These are phyloP conservation scores for Apiotrichum sp. DNA, from an alignment of 1,284 basidiomycete species.

Conservation along the genomic window DNA sequence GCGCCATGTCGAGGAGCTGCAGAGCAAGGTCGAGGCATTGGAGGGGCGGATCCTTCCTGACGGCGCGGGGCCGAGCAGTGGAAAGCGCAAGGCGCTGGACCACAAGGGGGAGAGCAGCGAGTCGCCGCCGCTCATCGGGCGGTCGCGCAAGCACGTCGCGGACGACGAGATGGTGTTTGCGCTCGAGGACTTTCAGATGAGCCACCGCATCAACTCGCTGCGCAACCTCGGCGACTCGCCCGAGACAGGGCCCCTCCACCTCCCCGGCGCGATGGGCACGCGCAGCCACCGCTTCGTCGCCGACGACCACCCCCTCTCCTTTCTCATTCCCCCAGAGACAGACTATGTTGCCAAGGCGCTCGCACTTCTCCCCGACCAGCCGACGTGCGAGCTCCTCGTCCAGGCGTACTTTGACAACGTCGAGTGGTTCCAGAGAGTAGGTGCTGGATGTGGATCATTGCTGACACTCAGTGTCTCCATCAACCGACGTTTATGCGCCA, in stretches of 20 bases:
- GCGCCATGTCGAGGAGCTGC: slow-evolving; percentile 2
- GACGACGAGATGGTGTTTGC: slow-evolving; percentile 22
- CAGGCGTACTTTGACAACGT: slow-evolving; percentile 18
- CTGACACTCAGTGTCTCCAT: slow-evolving; percentile 14
- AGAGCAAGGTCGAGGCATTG: slow-evolving; percentile 6
- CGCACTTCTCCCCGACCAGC: slow-evolving; percentile 10
- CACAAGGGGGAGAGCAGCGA: neutral
- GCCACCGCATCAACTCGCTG: slow-evolving; percentile 18
- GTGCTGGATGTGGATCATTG: neutral
- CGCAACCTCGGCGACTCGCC: slow-evolving; percentile 13
- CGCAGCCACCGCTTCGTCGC: neutral
- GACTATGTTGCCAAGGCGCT: slow-evolving; percentile 17
- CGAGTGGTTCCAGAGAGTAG: slow-evolving; percentile 20
- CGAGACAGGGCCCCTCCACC: neutral
- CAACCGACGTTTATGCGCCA: slow-evolving; percentile 17
- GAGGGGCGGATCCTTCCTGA: neutral
- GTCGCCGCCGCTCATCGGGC: neutral
- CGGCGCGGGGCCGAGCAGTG: neutral
- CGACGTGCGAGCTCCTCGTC: slow-evolving; percentile 12
- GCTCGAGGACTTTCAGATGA: slow-evolving; percentile 19
- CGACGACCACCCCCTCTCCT: slow-evolving; percentile 12
- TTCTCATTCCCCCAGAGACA: slow-evolving; percentile 8
- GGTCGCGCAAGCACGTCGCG: slow-evolving; percentile 10
- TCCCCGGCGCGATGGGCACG: neutral
- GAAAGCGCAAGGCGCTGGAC: neutral